Percentiles rank a stretch among this genome's conserved stretches.
Evolutionary conservation across 2,329 filamentous ascomycete genomes (phyloP).

Genomic region (Leptographium radiaticola): DNA sequence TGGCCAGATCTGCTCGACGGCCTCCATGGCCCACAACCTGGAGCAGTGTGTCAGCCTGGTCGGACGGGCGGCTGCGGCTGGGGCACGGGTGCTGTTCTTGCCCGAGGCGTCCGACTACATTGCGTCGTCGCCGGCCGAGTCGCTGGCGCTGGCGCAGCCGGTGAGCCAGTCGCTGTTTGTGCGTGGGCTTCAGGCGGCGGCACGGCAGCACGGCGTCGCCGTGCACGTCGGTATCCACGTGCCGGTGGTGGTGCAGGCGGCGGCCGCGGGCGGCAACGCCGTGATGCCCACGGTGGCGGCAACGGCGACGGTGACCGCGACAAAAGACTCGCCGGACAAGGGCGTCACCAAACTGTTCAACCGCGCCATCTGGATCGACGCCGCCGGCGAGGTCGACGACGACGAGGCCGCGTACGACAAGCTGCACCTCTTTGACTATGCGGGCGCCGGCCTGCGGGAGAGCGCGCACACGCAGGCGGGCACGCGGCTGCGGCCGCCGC

Average conservation of each 20-base stretch:
- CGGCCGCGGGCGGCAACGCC: conserved; percentile 6
- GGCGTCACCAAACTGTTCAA: conserved; percentile 31
- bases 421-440: conserved; percentile 75
- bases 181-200: conserved; percentile 56
- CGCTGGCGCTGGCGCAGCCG: conserved; percentile 56
- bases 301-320: conserved; percentile 16
- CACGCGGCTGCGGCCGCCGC: conserved; percentile 39
- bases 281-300: conserved; percentile 19
- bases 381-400: conserved; percentile 24
- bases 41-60: conserved; percentile 62
- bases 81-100: conserved; percentile 79
- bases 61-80: conserved; percentile 57
- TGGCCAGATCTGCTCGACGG: conserved; percentile 80
- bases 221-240: conserved; percentile 87
- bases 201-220: conserved; percentile 47
- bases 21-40: conserved; percentile 66
- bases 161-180: conserved; percentile 60
- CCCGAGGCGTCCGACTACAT: conserved; percentile 92
- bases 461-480: conserved; percentile 16
- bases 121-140: conserved; percentile 52
- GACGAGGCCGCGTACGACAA: conserved; percentile 57
- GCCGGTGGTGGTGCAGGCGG: conserved; percentile 33
- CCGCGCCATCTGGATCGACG: conserved; percentile 37
- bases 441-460: conserved; percentile 31
- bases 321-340: not conserved